phyloP scores from a whole-genome alignment of 2,329 filamentous ascomycete species.

The Scedosporium dehoogii region DNA sequence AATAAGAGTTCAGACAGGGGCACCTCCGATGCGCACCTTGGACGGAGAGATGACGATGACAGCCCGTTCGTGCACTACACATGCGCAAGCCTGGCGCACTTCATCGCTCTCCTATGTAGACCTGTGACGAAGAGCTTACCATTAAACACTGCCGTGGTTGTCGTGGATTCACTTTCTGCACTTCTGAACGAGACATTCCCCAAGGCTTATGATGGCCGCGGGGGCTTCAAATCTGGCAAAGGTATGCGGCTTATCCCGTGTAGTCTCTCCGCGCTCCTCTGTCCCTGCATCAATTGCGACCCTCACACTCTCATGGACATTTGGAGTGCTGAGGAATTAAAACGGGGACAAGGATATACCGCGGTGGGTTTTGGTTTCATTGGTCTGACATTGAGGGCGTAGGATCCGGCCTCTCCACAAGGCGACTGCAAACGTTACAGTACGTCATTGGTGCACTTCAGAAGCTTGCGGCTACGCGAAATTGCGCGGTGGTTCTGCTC shows the following conservation, averaged over 20 bases:
- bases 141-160: conserved; percentile 51
- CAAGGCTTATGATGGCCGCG: conserved; percentile 35
- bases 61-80: conserved; percentile 36
- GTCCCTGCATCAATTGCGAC: not conserved
- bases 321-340: not conserved
- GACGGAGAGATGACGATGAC: conserved; percentile 11
- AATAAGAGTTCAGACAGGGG: not conserved
- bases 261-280: not conserved
- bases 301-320: not conserved
- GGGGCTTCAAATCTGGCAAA: conserved; percentile 26
- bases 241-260: conserved; percentile 17
- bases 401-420: conserved; percentile 28
- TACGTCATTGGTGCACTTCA: conserved; percentile 60
- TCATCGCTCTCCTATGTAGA: conserved; percentile 63
- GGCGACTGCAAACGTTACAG: conserved; percentile 43
- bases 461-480: conserved; percentile 63
- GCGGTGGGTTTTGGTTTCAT: not conserved
- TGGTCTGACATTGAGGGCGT: not conserved
- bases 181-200: conserved; percentile 71
- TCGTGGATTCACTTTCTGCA: conserved; percentile 70
- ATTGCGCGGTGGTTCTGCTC: conserved; percentile 64
- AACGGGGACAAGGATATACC: not conserved
- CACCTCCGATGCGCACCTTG: not conserved
- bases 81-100: conserved; percentile 55
- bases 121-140: conserved; percentile 57